Conservation (phyloP, 2,329 filamentous ascomycete genomes). For the Arthrinium phaeospermum region DNA sequence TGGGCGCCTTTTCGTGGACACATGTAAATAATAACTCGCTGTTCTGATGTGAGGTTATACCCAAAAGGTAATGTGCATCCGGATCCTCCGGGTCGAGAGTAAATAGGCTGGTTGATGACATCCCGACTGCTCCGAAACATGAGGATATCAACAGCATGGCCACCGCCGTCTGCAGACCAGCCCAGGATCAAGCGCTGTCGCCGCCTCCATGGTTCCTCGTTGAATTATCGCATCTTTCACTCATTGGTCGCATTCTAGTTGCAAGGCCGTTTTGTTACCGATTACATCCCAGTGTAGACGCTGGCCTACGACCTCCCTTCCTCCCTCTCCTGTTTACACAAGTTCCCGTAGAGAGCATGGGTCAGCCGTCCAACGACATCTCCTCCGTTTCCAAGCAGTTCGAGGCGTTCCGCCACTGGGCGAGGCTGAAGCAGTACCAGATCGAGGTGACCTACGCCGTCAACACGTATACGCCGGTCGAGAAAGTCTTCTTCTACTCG, state of each 20-base stretch:
- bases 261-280: background rate
- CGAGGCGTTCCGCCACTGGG: constrained; percentile 63
- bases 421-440: constrained; percentile 79
- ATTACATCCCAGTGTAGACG: background rate
- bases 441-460: constrained; percentile 82
- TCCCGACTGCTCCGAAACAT: background rate
- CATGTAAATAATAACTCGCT: background rate
- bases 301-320: background rate
- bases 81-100: background rate
- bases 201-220: background rate
- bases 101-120: background rate
- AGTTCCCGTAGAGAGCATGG: too few species aligned
- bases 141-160: background rate
- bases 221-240: background rate
- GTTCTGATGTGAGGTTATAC: background rate
- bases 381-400: too few species aligned
- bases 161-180: background rate
- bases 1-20: background rate
- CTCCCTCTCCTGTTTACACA: too few species aligned
- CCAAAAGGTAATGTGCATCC: background rate
- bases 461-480: constrained; percentile 79
- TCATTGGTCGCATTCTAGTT: background rate
- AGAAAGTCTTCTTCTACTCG: constrained; percentile 80
- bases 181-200: background rate
- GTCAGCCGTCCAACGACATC: too few species aligned